Conservation (phyloP, 2,329 filamentous ascomycete genomes). For the Scytalidium sp. region DNA sequence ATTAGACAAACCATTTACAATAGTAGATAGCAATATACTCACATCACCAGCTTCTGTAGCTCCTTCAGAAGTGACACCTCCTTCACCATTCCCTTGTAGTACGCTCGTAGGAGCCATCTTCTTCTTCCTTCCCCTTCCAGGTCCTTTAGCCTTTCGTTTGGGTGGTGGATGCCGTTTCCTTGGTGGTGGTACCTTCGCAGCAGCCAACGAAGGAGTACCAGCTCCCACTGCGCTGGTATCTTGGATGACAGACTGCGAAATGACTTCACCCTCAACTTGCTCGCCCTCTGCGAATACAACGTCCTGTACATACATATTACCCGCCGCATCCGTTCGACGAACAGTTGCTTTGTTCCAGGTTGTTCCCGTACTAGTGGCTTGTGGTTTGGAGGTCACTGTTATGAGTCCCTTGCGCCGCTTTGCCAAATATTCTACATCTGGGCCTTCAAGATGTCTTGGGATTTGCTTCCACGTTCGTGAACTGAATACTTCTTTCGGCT, state of each 20-base stretch:
- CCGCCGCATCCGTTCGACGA: slow-evolving; percentile 71
- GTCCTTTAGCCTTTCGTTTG: slow-evolving; percentile 75
- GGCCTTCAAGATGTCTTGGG: slow-evolving; percentile 53
- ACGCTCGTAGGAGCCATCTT: slow-evolving; percentile 42
- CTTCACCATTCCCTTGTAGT: slow-evolving; percentile 11
- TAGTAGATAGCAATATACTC: slow-evolving; percentile 6
- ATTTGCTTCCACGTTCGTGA: slow-evolving; percentile 61
- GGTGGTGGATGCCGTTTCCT: slow-evolving; percentile 55
- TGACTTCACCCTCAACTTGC: slow-evolving; percentile 76
- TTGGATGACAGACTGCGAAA: slow-evolving; percentile 60
- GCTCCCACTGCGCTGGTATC: slow-evolving; percentile 51
- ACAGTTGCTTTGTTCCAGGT: slow-evolving; percentile 78
- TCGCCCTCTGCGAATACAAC: slow-evolving; percentile 79
- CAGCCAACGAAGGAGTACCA: slow-evolving; percentile 14
- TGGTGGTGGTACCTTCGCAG: slow-evolving; percentile 42
- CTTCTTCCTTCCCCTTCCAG: slow-evolving; percentile 75
- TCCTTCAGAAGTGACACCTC: slow-evolving; percentile 4
- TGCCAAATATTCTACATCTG: slow-evolving; percentile 52
- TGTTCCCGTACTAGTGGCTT: slow-evolving; percentile 44
- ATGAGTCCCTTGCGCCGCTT: slow-evolving; percentile 60
- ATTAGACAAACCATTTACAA: slow-evolving; percentile 7
- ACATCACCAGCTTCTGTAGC: slow-evolving; percentile 16
- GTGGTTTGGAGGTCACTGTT: slow-evolving; percentile 49
- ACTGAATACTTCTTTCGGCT: slow-evolving; percentile 45
- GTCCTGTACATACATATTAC: slow-evolving; percentile 81